Evolutionary conservation across 768 basidiomycete genomes (phyloP).

Genomic region (Pleurotus tuoliensis): DNA sequence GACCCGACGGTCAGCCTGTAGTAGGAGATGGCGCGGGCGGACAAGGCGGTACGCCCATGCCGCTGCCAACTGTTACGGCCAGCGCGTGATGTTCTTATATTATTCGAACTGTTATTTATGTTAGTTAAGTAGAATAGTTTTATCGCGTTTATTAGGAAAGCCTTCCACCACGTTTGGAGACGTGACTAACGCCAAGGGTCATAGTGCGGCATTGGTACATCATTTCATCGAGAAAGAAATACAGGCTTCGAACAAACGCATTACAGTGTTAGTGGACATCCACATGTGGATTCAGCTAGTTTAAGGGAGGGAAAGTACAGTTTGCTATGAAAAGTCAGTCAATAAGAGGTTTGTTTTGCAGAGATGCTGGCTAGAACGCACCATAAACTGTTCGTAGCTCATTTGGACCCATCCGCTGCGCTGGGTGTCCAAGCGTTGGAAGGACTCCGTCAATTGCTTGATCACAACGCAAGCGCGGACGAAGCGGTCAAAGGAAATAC

Average conservation of each 20-base stretch:
- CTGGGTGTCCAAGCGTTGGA: conserved; percentile 74
- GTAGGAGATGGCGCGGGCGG: background rate
- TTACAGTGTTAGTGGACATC: no score
- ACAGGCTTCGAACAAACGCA: no score
- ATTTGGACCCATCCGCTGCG: conserved; percentile 75
- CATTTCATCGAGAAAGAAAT: no score
- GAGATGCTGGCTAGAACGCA: background rate
- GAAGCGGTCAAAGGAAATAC: conserved; percentile 85
- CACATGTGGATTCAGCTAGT: background rate
- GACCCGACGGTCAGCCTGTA: background rate
- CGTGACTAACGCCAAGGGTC: no score
- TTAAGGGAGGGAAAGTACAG: conserved; percentile 1
- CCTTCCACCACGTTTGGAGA: no score
- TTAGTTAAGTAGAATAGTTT: no score
- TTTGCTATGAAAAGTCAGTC: background rate
- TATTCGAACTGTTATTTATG: no score
- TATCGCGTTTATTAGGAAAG: no score
- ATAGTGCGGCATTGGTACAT: no score
- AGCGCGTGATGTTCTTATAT: background rate
- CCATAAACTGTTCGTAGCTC: conserved; percentile 81
- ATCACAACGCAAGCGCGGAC: conserved; percentile 80
- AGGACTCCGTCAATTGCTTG: conserved; percentile 75
- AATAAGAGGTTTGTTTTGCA: no score
- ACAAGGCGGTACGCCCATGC: background rate
- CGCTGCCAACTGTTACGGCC: background rate